Percentiles rank a stretch among this genome's conserved stretches.
These are phyloP conservation scores for Mycosphaerelloides madeirae DNA, from an alignment of 2,329 filamentous ascomycete species.

Conservation along the genomic window DNA sequence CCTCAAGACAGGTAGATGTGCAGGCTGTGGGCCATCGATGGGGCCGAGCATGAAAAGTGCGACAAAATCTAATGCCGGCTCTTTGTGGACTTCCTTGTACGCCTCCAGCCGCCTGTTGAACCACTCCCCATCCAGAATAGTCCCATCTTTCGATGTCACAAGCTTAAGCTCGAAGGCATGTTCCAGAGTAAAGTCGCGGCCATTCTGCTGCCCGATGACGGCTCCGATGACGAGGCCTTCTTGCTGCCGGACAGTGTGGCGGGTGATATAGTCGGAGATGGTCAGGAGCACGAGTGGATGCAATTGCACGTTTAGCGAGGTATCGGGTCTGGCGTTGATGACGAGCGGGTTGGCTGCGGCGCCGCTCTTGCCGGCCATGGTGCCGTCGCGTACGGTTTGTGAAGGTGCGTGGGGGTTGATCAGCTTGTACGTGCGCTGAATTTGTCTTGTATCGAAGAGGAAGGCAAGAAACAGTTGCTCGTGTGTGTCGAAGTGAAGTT, in stretches of 20 bases:
- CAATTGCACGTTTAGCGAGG: conserved; percentile 72
- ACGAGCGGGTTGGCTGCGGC: conserved; percentile 40
- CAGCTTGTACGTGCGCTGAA: too few species aligned
- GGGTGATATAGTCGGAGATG: conserved; percentile 93
- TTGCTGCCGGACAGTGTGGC: conserved; percentile 75
- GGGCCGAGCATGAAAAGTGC: conserved; percentile 63
- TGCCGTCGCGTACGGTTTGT: conserved; percentile 5
- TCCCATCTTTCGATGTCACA: conserved; percentile 46
- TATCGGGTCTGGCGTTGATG: conserved; percentile 55
- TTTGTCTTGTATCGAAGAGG: too few species aligned
- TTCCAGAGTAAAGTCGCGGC: conserved; percentile 84
- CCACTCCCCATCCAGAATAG: conserved; percentile 63
- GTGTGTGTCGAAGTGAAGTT: too few species aligned
- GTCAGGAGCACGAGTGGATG: conserved; percentile 94
- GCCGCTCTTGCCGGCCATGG: conserved; percentile 31
- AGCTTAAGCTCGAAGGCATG: conserved; percentile 83
- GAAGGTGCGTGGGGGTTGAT: too few species aligned
- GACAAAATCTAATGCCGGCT: conserved; percentile 71
- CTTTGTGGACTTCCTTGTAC: conserved; percentile 85
- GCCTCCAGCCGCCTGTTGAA: conserved; percentile 77
- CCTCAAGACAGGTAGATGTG: conserved; percentile 68
- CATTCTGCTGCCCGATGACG: conserved; percentile 86
- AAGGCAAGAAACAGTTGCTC: too few species aligned
- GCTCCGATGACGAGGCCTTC: conserved; percentile 75
- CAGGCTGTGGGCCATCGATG: conserved; percentile 61